These are phyloP conservation scores for Lichtheimia corymbifera DNA, from an alignment of 371 early-diverging fungal genomes.

Conservation along the genomic window DNA sequence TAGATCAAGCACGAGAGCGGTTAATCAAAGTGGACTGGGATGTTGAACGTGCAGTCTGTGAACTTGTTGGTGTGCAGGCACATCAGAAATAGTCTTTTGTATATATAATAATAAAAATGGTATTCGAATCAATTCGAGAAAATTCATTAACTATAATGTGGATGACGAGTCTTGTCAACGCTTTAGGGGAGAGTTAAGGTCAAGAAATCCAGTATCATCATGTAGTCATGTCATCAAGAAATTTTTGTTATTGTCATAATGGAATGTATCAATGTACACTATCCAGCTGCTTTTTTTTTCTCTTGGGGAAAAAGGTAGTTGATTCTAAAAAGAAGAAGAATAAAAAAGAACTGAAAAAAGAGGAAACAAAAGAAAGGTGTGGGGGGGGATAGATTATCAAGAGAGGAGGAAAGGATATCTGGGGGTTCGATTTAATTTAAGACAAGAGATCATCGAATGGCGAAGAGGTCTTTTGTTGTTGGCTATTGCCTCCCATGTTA, in stretches of 20 bases:
- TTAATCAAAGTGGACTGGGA: constrained; percentile 26
- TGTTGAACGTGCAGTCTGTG: constrained; percentile 12
- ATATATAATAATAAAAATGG: too few relatives aligned
- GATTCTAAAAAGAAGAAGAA: not conserved
- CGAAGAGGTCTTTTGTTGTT: constrained; percentile 10
- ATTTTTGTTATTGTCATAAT: too few relatives aligned
- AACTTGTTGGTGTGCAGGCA: too few relatives aligned
- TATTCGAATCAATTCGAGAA: too few relatives aligned
- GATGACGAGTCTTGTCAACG: too few relatives aligned
- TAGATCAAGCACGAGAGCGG: constrained; percentile 17
- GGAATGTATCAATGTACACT: too few relatives aligned
- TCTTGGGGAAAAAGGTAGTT: not conserved
- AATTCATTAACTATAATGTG: too few relatives aligned
- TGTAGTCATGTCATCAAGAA: too few relatives aligned
- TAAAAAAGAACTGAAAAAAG: not conserved
- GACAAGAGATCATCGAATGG: constrained; percentile 48
- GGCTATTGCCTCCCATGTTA: constrained; percentile 9
- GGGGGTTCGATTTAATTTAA: constrained; percentile 17
- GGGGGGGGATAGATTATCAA: not conserved
- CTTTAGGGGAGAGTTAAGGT: too few relatives aligned
- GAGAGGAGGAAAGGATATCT: constrained; percentile 4
- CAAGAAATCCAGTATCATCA: too few relatives aligned
- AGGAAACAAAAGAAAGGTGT: constrained; percentile 1
- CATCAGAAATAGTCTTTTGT: too few relatives aligned
- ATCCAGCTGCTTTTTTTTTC: not conserved